Conservation (phyloP, 2,329 filamentous ascomycete genomes). For the Tolypocladium capitatum region DNA sequence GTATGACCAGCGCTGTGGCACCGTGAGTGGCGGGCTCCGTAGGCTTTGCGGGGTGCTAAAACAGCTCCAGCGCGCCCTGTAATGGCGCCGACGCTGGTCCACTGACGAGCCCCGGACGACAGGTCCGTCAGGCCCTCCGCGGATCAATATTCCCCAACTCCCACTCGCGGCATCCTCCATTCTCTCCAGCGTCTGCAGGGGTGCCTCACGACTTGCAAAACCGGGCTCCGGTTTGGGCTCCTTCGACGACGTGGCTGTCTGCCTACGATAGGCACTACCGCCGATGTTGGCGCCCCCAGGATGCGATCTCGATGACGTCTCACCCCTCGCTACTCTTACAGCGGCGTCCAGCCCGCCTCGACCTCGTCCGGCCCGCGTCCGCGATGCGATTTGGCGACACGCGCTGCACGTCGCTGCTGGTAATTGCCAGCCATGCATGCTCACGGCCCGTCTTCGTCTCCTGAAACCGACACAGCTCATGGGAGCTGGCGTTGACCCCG, state of each 20-base stretch:
- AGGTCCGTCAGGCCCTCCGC: neutral
- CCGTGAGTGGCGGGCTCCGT: neutral
- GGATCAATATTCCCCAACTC: neutral
- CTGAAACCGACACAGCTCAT: neutral
- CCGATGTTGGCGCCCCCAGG: neutral
- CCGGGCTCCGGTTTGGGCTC: neutral
- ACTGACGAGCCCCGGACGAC: too few relatives aligned
- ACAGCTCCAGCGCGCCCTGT: neutral
- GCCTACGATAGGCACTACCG: neutral
- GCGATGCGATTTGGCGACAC: neutral
- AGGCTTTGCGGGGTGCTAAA: neutral
- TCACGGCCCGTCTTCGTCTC: too few relatives aligned
- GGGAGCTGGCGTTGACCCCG: neutral
- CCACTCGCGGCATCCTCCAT: neutral
- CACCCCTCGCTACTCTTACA: neutral
- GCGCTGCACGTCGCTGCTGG: neutral
- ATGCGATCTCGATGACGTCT: constrained; percentile 2
- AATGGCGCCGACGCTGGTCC: neutral
- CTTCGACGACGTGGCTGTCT: neutral
- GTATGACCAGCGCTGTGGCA: neutral
- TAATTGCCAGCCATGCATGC: neutral
- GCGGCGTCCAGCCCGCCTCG: neutral
- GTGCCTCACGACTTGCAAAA: neutral
- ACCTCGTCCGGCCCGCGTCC: neutral
- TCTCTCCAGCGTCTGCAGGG: neutral